Percentiles rank a stretch among this genome's conserved stretches.
phyloP scores from a whole-genome alignment of 352 stramenopile species.

The Globisporangium polare region DNA sequence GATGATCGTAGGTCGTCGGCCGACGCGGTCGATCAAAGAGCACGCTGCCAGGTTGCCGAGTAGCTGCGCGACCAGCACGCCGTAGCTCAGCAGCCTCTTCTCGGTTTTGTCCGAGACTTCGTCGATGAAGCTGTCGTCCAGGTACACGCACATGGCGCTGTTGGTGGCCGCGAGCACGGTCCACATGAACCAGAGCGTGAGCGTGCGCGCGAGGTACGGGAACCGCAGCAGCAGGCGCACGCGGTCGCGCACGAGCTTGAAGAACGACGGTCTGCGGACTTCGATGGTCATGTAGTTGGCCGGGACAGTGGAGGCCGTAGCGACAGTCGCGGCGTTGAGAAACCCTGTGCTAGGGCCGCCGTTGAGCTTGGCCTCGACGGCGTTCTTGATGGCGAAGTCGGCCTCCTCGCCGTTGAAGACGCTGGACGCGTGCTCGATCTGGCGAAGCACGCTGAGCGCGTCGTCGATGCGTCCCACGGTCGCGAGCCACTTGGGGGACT shows the following conservation, averaged over 20 bases:
- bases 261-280: conserved; percentile 20
- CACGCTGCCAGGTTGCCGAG: conserved; percentile 27
- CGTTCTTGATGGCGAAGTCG: conserved; percentile 1
- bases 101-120: conserved; percentile 16
- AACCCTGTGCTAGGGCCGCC: no score
- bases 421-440: conserved; percentile 4
- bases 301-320: background rate
- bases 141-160: conserved; percentile 23
- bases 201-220: conserved; percentile 30
- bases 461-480: conserved; percentile 5
- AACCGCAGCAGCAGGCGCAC: conserved; percentile 28
- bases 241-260: conserved; percentile 19
- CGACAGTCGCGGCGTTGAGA: background rate
- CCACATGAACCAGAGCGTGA: conserved; percentile 43
- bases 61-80: conserved; percentile 21
- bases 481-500: conserved; percentile 11
- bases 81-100: background rate
- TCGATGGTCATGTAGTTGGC: background rate
- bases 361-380: background rate
- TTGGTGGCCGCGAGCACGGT: conserved; percentile 23
- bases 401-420: conserved; percentile 2
- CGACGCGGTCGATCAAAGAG: conserved; percentile 26
- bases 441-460: conserved; percentile 11
- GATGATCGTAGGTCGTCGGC: conserved; percentile 24
- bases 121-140: conserved; percentile 13